Evolutionary conservation across 805 yeast genomes (phyloP).

Genomic region (Dipodascus geniculatus): DNA sequence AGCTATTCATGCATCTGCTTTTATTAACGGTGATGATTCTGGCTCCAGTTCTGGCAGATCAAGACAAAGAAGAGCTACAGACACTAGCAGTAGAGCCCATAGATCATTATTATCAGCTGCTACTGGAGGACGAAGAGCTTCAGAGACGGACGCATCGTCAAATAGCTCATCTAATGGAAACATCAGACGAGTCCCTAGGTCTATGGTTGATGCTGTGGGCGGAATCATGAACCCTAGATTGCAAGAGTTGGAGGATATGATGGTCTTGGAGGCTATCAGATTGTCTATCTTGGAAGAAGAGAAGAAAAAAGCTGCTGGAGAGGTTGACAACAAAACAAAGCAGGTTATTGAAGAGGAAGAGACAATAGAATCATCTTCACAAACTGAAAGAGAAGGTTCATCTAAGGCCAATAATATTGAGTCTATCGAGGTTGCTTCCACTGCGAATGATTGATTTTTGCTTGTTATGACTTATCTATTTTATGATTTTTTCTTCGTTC

Average conservation of each 20-base stretch:
- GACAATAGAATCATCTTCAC: background rate
- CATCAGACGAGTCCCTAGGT: conserved; percentile 1
- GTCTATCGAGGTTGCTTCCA: background rate
- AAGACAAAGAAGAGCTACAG: conserved; percentile 2
- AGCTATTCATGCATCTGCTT: conserved; percentile 81
- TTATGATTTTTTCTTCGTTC: background rate
- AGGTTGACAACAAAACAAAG: background rate
- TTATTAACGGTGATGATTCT: conserved; percentile 26
- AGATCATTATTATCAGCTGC: conserved; percentile 6
- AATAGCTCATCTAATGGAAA: conserved; percentile 2
- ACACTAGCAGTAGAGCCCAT: conserved; percentile 3
- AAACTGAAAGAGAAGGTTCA: background rate
- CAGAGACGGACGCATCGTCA: background rate
- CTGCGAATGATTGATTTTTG: background rate
- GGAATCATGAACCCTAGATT: conserved; percentile 2
- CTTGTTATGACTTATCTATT: background rate
- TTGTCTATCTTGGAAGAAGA: conserved; percentile 63
- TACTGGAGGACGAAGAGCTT: background rate
- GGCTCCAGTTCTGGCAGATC: conserved; percentile 5
- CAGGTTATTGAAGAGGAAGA: background rate
- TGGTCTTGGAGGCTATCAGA: conserved; percentile 77
- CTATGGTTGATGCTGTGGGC: conserved; percentile 3
- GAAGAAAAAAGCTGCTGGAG: conserved; percentile 15
- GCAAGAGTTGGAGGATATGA: conserved; percentile 50
- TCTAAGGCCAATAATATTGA: background rate